These are phyloP conservation scores for Cytospora paraplurivora DNA, from an alignment of 2,329 filamentous ascomycete genomes.

Conservation along the genomic window DNA sequence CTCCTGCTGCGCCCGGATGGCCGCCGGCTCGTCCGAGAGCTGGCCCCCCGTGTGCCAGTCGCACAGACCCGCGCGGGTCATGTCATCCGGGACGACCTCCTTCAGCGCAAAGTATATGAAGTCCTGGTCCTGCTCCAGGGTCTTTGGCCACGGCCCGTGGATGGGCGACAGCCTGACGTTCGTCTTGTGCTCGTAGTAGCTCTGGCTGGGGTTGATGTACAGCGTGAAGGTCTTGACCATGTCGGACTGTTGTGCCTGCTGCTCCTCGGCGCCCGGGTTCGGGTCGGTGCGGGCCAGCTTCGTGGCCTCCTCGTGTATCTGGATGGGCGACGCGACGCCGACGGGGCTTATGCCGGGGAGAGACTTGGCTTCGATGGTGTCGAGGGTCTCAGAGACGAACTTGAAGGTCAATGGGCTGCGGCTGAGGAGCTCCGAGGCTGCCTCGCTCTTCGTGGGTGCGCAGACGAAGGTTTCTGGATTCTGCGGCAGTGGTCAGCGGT, in stretches of 20 bases:
- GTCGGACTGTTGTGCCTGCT: conserved; percentile 15
- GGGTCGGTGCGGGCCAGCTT: background rate
- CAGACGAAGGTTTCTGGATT: conserved; percentile 53
- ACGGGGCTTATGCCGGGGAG: conserved; percentile 24
- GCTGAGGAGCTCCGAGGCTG: conserved; percentile 44
- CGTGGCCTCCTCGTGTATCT: conserved; percentile 26
- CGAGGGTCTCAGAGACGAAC: conserved; percentile 37
- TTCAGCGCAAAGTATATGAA: conserved; percentile 43
- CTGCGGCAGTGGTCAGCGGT: conserved; percentile 35
- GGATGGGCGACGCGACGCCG: conserved; percentile 27
- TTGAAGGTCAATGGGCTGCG: conserved; percentile 53
- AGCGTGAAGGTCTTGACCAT: conserved; percentile 45
- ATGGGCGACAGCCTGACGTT: conserved; percentile 42
- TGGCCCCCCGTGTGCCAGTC: conserved; percentile 45
- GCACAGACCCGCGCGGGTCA: conserved; percentile 43
- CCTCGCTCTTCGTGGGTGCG: conserved; percentile 45
- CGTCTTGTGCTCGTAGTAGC: conserved; percentile 48
- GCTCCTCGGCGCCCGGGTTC: background rate
- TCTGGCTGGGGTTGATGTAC: conserved; percentile 42
- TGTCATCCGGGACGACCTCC: conserved; percentile 43
- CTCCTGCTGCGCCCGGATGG: conserved; percentile 23
- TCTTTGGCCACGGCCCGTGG: conserved; percentile 46
- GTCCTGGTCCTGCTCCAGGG: conserved; percentile 33
- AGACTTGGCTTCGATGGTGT: conserved; percentile 29
- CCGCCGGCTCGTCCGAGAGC: conserved; percentile 30